These are phyloP conservation scores for Oryza coarctata DNA, from an alignment of 176 grass and related monocot genomes.

Conservation along the genomic window DNA sequence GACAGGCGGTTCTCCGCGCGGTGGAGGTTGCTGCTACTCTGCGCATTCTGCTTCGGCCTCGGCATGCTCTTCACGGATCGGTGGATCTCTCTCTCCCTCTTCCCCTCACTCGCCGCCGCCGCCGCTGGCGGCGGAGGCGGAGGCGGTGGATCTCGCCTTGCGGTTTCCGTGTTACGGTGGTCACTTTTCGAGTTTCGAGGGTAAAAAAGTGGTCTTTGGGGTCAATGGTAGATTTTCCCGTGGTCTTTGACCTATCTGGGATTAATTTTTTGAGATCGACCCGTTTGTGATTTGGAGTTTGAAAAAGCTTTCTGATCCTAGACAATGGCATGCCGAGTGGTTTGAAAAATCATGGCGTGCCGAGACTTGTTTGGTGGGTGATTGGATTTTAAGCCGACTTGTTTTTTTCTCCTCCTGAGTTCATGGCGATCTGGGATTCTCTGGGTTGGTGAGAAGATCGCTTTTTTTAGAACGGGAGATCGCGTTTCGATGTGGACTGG, in stretches of 20 bases:
- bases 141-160: constrained; percentile 32
- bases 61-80: constrained; percentile 86
- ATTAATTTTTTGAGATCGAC: not conserved
- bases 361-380: not conserved
- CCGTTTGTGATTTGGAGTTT: constrained; percentile 24
- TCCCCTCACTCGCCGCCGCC: not conserved
- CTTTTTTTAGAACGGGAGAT: constrained; percentile 16
- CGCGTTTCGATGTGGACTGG: constrained; percentile 26
- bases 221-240: constrained; percentile 19
- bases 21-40: constrained; percentile 70
- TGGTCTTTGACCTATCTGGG: constrained; percentile 2
- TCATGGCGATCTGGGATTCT: constrained; percentile 36
- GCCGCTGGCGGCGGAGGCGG: not conserved
- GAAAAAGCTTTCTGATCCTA: not conserved
- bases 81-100: constrained; percentile 27
- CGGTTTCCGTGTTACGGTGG: not conserved
- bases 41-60: constrained; percentile 72
- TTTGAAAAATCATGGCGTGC: not conserved
- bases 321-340: not conserved
- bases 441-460: constrained; percentile 38
- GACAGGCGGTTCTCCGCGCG: constrained; percentile 58
- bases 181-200: not conserved
- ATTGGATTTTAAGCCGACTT: constrained; percentile 13
- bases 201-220: not conserved
- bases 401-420: constrained; percentile 1